phyloP scores from a whole-genome alignment of 2,329 filamentous ascomycete genomes.

The Cladosporium sp. region DNA sequence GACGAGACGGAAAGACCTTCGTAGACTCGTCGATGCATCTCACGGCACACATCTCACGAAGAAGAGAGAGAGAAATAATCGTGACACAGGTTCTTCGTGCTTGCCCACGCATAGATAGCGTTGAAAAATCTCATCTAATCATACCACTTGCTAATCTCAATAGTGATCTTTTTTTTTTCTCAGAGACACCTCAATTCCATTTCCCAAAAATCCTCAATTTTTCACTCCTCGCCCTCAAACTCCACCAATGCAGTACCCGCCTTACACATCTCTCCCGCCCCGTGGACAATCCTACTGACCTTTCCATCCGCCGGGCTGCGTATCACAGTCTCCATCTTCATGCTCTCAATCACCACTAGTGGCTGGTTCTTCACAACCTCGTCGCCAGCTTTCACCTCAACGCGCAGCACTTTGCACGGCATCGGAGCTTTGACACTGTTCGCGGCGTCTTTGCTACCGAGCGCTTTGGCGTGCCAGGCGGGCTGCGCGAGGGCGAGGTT shows the following conservation, averaged over 20 bases:
- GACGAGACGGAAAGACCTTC: no score
- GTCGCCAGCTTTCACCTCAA: constrained; percentile 80
- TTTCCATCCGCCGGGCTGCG: constrained; percentile 46
- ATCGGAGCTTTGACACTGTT: constrained; percentile 89
- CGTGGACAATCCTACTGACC: constrained; percentile 46
- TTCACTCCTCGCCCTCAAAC: constrained; percentile 33
- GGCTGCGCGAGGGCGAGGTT: constrained; percentile 56
- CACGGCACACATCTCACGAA: no score
- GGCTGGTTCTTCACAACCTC: constrained; percentile 79
- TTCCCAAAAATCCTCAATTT: neutral
- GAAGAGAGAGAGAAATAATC: no score
- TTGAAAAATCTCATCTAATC: constrained; percentile 1
- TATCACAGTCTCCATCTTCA: constrained; percentile 57
- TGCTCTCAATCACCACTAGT: constrained; percentile 65
- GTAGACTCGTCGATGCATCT: no score
- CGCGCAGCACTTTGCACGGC: constrained; percentile 93
- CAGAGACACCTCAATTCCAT: neutral
- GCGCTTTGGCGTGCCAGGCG: constrained; percentile 79
- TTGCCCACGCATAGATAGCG: neutral
- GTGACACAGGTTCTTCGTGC: neutral
- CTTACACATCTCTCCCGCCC: constrained; percentile 43
- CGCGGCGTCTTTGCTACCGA: constrained; percentile 73
- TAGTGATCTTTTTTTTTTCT: neutral
- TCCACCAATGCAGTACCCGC: constrained; percentile 46
- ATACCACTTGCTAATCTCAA: neutral